phyloP scores from a whole-genome alignment of 495 filamentous ascomycete species.

The Pyronema domesticum region DNA sequence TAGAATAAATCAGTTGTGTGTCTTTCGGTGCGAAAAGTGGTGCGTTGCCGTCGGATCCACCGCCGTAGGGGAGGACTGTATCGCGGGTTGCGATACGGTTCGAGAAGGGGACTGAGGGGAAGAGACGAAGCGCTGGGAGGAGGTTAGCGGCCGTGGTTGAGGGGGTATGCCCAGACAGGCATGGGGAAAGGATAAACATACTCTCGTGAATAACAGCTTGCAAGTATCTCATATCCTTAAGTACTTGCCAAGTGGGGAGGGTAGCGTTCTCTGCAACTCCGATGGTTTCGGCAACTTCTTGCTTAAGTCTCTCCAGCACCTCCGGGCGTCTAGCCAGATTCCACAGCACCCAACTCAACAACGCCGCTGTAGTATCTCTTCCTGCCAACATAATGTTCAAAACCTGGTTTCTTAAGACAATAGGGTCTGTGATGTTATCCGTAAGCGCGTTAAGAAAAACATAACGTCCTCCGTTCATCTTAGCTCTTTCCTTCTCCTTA shows the following conservation, averaged over 20 bases:
- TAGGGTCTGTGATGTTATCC: not conserved
- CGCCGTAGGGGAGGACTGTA: not conserved
- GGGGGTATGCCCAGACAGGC: too few species aligned
- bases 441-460: not conserved
- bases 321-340: not conserved
- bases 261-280: not conserved
- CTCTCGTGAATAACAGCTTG: not conserved
- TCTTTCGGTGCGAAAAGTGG: not conserved
- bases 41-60: not conserved
- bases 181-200: not conserved
- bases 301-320: not conserved
- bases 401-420: not conserved
- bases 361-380: not conserved
- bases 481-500: too few species aligned
- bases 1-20: not conserved
- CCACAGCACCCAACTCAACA: not conserved
- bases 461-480: too few species aligned
- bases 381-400: not conserved
- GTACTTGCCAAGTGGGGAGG: not conserved
- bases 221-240: not conserved
- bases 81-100: not conserved
- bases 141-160: too few species aligned
- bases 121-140: too few species aligned
- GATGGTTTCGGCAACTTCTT: not conserved
- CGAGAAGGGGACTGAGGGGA: not conserved